A percentile compares a stretch with the other conserved stretches of the same genome.
These are phyloP conservation scores for Populus deltoides DNA, from an alignment of 345 rosid genomes.

Conservation along the genomic window DNA sequence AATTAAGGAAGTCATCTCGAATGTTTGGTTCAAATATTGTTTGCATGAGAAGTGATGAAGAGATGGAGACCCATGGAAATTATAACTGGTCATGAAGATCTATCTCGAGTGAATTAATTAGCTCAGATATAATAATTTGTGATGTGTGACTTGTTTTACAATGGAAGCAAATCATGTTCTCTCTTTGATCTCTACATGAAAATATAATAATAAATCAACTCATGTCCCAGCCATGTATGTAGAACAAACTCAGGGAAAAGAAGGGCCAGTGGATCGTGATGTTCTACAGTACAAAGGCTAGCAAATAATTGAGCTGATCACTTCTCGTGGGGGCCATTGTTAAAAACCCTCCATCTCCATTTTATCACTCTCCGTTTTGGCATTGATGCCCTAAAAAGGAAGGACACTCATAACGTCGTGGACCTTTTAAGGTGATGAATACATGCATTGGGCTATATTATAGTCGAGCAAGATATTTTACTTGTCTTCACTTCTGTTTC, in stretches of 20 bases:
- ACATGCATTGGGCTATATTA: not conserved
- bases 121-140: not conserved
- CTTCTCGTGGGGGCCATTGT: not conserved
- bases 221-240: not conserved
- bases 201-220: too few relatives aligned
- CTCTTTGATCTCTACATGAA: not conserved
- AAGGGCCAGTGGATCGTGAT: not conserved
- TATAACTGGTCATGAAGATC: not conserved
- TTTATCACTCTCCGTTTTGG: not conserved
- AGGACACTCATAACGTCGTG: not conserved
- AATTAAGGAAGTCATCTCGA: not conserved
- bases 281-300: not conserved
- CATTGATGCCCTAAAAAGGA: not conserved
- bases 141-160: not conserved
- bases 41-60: conserved; percentile 7
- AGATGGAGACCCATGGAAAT: not conserved
- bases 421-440: conserved; percentile 3
- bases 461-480: not conserved
- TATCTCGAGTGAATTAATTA: not conserved
- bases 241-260: not conserved
- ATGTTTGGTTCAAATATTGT: not conserved
- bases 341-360: too few relatives aligned
- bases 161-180: not conserved
- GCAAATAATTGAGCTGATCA: not conserved
- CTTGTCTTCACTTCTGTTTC: not conserved